Evolutionary conservation across 2,329 filamentous ascomycete genomes (phyloP).

Genomic region (Neopestalotiopsis rosae): DNA sequence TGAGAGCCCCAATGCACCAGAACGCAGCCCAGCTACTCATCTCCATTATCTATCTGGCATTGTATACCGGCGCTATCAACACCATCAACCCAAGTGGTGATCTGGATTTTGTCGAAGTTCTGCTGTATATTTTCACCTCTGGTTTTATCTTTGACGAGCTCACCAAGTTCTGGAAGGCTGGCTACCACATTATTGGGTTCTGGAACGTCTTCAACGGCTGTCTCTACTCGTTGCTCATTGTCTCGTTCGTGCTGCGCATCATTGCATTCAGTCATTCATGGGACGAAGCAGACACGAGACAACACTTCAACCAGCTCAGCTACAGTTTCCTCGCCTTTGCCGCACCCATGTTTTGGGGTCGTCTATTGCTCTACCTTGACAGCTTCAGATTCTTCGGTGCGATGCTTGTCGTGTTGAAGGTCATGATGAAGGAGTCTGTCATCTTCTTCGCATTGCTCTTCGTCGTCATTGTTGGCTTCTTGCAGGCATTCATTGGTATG

Average conservation of each 20-base stretch:
- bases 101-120: constrained; percentile 80
- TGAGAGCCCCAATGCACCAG: constrained; percentile 91
- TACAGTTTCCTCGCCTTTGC: constrained; percentile 95
- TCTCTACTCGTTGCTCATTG: constrained; percentile 78
- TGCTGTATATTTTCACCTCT: constrained; percentile 89
- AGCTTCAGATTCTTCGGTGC: constrained; percentile 95
- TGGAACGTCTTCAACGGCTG: constrained; percentile 95
- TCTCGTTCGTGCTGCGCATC: constrained; percentile 80
- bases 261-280: constrained; percentile 72
- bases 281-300: constrained; percentile 55
- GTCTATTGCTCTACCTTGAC: constrained; percentile 90
- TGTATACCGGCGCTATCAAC: constrained; percentile 93
- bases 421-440: constrained; percentile 91
- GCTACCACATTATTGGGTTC: constrained; percentile 88
- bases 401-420: constrained; percentile 96
- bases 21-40: constrained; percentile 87
- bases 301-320: constrained; percentile 76
- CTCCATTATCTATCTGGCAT: constrained; percentile 78
- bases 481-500: constrained; percentile 93
- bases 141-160: constrained; percentile 90
- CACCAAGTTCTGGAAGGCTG: constrained; percentile 92
- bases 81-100: constrained; percentile 87
- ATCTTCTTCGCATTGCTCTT: constrained; percentile 94
- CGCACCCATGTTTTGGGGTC: constrained; percentile 96
- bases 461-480: constrained; percentile 83